Conservation (phyloP, 1,284 basidiomycete genomes). For the Jaminaea rosea region DNA sequence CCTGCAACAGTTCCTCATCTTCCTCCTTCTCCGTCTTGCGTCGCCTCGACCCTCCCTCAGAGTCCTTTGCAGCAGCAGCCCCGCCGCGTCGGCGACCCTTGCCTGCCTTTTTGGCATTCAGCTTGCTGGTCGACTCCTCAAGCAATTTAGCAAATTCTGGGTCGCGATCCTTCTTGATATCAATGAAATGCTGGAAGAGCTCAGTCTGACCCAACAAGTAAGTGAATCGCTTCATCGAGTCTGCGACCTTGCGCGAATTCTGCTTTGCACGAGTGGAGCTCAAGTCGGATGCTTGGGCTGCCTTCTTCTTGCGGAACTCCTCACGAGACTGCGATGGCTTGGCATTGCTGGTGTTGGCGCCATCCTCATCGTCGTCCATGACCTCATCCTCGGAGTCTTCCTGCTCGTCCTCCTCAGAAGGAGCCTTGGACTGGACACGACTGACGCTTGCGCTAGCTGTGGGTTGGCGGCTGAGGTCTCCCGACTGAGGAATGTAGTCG, state of each 20-base stretch:
- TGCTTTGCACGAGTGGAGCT: slow-evolving; percentile 30
- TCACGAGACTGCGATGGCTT: slow-evolving; percentile 18
- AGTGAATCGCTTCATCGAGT: slow-evolving; percentile 42
- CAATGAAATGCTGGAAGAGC: slow-evolving; percentile 47
- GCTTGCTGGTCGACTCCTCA: slow-evolving; percentile 51
- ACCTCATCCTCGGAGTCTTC: slow-evolving; percentile 7
- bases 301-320: slow-evolving; percentile 11
- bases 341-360: slow-evolving; percentile 14
- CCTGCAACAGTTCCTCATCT: slow-evolving; percentile 65
- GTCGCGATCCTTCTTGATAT: slow-evolving; percentile 62
- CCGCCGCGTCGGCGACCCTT: slow-evolving; percentile 6
- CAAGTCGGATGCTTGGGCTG: slow-evolving; percentile 33
- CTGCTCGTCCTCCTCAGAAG: slow-evolving; percentile 7
- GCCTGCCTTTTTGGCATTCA: slow-evolving; percentile 15
- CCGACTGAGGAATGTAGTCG: slow-evolving; percentile 28
- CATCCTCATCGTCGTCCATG: slow-evolving; percentile 16
- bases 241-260: slow-evolving; percentile 38
- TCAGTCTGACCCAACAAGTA: slow-evolving; percentile 46
- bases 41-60: slow-evolving; percentile 65
- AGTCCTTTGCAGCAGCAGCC: slow-evolving; percentile 2
- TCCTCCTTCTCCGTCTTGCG: slow-evolving; percentile 82
- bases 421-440: slow-evolving; percentile 5
- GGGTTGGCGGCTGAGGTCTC: slow-evolving; percentile 25
- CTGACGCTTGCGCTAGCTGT: slow-evolving; percentile 18
- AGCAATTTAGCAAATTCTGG: slow-evolving; percentile 85